Percentiles rank a stretch among this genome's conserved stretches.
phyloP scores from a whole-genome alignment of 768 basidiomycete genomes.

The Solioccasus polychromus region DNA sequence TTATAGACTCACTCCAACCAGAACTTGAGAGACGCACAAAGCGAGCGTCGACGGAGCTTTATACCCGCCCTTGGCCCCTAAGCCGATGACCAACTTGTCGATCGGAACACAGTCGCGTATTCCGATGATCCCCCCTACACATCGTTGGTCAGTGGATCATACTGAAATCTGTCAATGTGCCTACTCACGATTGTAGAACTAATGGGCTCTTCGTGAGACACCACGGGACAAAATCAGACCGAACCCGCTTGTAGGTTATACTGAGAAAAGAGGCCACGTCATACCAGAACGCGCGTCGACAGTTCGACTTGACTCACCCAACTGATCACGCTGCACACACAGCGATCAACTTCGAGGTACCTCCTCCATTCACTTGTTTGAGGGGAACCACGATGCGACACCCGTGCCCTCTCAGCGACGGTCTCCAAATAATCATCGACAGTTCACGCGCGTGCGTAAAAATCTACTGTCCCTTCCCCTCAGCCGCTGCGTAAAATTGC shows the following conservation, averaged over 20 bases:
- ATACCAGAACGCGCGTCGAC: too few relatives aligned
- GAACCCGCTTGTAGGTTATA: too few relatives aligned
- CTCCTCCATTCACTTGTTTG: conserved; percentile 14
- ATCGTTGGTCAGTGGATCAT: neutral
- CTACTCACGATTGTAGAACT: conserved; percentile 15
- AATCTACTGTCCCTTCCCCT: conserved; percentile 30
- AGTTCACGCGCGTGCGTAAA: conserved; percentile 32
- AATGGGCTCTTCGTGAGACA: too few relatives aligned
- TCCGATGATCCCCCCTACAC: conserved; percentile 32
- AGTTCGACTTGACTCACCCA: conserved; percentile 34
- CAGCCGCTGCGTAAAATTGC: conserved; percentile 27
- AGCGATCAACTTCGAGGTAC: conserved; percentile 32
- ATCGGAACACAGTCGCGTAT: conserved; percentile 47
- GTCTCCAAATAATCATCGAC: neutral
- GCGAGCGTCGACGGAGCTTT: conserved; percentile 56
- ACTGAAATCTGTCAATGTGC: too few relatives aligned
- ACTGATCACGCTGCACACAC: conserved; percentile 40
- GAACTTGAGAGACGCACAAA: conserved; percentile 53
- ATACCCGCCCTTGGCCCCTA: conserved; percentile 51
- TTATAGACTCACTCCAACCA: conserved; percentile 3
- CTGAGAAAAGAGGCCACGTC: too few relatives aligned
- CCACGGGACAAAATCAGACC: too few relatives aligned
- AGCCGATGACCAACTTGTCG: conserved; percentile 67
- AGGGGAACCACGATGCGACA: conserved; percentile 4
- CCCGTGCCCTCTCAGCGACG: neutral